Percentiles rank a stretch among this genome's conserved stretches.
Conservation (phyloP, 192 early-diverging fungal species). For the Gonapodya prolifera region DNA sequence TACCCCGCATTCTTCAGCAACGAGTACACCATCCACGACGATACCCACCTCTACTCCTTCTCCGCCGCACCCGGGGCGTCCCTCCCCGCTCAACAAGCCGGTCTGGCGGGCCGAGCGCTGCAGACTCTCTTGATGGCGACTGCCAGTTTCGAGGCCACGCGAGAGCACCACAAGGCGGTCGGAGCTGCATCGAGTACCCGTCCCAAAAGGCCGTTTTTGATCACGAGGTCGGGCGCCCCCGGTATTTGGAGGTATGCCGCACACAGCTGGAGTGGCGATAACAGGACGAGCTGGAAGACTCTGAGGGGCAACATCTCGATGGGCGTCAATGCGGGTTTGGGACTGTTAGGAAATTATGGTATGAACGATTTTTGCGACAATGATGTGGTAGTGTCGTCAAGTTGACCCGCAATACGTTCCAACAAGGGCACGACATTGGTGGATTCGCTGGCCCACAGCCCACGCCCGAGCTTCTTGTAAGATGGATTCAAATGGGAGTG, state of each 20-base stretch:
- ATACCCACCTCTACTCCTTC: slow-evolving; percentile 16
- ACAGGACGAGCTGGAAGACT: slow-evolving; percentile 40
- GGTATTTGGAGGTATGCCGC: slow-evolving; percentile 30
- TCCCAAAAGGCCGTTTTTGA: slow-evolving; percentile 29
- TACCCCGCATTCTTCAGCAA: no score
- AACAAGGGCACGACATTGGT: slow-evolving; percentile 50
- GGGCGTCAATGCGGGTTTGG: slow-evolving; percentile 25
- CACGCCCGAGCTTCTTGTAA: slow-evolving; percentile 34
- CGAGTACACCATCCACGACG: slow-evolving; percentile 28
- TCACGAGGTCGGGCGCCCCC: slow-evolving; percentile 32
- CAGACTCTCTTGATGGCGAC: slow-evolving; percentile 44
- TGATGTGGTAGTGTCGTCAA: no score
- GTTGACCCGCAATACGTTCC: no score
- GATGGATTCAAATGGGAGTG: slow-evolving; percentile 49
- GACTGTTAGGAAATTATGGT: neutral
- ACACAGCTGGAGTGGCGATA: slow-evolving; percentile 50
- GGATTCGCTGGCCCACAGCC: slow-evolving; percentile 45
- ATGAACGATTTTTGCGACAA: neutral
- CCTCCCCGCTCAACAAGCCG: slow-evolving; percentile 1
- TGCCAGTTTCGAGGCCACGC: slow-evolving; percentile 40
- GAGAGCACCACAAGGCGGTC: no score
- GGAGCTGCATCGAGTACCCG: no score
- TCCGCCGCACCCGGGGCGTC: neutral
- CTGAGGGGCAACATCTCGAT: slow-evolving; percentile 48
- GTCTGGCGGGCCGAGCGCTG: slow-evolving; percentile 26